Evolutionary conservation across 2,329 filamentous ascomycete genomes (phyloP).

Genomic region (Talaromyces amestolkiae): DNA sequence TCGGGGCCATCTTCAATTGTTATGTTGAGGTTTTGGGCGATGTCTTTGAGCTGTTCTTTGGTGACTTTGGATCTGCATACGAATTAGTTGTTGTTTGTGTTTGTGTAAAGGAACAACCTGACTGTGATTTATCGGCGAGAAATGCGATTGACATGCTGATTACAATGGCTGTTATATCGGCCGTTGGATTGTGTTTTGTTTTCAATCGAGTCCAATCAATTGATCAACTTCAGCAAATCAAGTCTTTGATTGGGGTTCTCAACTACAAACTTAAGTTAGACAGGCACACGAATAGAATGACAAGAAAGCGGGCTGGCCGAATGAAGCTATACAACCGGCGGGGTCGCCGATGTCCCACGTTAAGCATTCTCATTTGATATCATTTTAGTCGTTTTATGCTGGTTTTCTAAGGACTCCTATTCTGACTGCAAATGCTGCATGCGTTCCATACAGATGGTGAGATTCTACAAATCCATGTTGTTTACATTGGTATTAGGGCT

Average conservation of each 20-base stretch:
- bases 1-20: constrained; percentile 2
- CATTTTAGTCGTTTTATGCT: neutral
- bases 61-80: constrained; percentile 11
- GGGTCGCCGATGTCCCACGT: constrained; percentile 1
- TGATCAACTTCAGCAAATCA: neutral
- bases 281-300: neutral
- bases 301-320: constrained; percentile 3
- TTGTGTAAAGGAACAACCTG: neutral
- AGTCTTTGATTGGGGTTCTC: neutral
- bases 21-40: constrained; percentile 7
- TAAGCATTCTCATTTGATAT: neutral
- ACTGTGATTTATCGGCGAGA: constrained; percentile 6
- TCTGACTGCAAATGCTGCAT: neutral
- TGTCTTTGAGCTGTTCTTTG: neutral
- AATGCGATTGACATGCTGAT: constrained; percentile 11
- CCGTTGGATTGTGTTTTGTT: neutral
- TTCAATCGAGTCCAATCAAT: neutral
- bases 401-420: neutral
- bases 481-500: neutral
- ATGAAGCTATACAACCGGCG: constrained; percentile 7
- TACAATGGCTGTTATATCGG: neutral
- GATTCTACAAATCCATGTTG: neutral
- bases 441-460: no score
- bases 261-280: neutral
- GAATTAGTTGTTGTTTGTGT: neutral